Conservation (phyloP, 73 alveolate genomes). For the Loxodes magnus region DNA sequence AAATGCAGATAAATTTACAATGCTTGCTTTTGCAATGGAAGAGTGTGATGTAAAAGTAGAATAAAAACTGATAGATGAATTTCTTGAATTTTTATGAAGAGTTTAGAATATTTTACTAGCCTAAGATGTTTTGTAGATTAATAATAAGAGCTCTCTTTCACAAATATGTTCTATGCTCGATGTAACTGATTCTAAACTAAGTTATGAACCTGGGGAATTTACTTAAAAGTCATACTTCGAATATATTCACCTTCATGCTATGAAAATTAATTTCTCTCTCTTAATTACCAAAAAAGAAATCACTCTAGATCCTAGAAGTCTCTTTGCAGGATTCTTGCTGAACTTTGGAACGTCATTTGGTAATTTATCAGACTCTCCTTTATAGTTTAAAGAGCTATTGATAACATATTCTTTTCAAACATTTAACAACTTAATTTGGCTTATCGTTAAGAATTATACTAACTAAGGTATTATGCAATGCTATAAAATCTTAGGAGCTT, state of each 20-base stretch:
- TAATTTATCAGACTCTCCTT: constrained; percentile 44
- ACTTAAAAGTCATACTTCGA: constrained; percentile 33
- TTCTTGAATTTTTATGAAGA: neutral
- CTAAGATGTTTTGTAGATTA: neutral
- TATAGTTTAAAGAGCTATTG: constrained; percentile 35
- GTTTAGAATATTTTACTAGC: neutral
- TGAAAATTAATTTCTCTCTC: constrained; percentile 27
- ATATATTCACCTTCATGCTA: constrained; percentile 32
- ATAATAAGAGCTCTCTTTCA: neutral
- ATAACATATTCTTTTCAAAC: constrained; percentile 33
- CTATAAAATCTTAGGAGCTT: constrained; percentile 64
- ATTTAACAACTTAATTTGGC: neutral
- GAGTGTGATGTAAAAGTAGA: constrained; percentile 33
- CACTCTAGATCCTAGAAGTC: constrained; percentile 4
- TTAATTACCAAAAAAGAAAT: neutral
- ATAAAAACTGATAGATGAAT: constrained; percentile 2
- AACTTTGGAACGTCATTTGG: constrained; percentile 15
- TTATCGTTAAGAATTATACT: constrained; percentile 33
- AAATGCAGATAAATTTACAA: constrained; percentile 14
- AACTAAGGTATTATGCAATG: constrained; percentile 62
- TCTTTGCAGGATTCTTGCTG: constrained; percentile 3
- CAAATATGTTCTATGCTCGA: constrained; percentile 12
- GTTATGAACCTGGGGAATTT: neutral
- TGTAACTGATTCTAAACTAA: constrained; percentile 11
- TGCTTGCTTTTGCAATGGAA: constrained; percentile 18